A percentile compares a stretch with the other conserved stretches of the same genome.
phyloP scores from a whole-genome alignment of 2,329 filamentous ascomycete genomes.

The Botrytis galanthina region DNA sequence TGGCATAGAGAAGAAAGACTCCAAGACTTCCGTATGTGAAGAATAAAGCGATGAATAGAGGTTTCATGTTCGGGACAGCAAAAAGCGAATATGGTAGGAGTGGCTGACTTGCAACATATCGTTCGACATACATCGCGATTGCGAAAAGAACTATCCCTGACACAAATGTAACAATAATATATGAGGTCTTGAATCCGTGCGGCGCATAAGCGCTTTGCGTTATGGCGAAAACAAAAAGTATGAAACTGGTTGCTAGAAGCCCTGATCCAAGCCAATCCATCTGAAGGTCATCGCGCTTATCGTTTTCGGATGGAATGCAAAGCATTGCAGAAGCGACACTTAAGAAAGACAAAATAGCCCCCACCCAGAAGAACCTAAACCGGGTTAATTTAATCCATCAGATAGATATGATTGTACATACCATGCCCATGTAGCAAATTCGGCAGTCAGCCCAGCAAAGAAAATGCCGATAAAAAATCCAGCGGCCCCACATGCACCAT shows the following conservation, averaged over 20 bases:
- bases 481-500: constrained; percentile 17
- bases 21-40: constrained; percentile 66
- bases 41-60: constrained; percentile 58
- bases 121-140: constrained; percentile 66
- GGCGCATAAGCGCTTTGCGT: constrained; percentile 68
- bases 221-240: constrained; percentile 69
- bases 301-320: constrained; percentile 50
- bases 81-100: constrained; percentile 69
- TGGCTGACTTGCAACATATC: constrained; percentile 65
- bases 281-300: constrained; percentile 39
- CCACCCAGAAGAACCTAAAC: constrained; percentile 55
- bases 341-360: constrained; percentile 50
- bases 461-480: constrained; percentile 58
- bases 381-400: neutral
- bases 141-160: constrained; percentile 58
- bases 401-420: constrained; percentile 41
- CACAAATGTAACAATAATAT: constrained; percentile 63
- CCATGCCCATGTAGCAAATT: constrained; percentile 61
- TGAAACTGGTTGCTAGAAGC: constrained; percentile 60
- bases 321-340: constrained; percentile 47
- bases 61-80: constrained; percentile 62
- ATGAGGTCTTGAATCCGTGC: constrained; percentile 66
- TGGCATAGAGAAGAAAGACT: constrained; percentile 65
- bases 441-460: constrained; percentile 59
- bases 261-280: constrained; percentile 69